Evolutionary conservation across 306 rosid genomes (phyloP).

Genomic region (Lagenaria siceraria): DNA sequence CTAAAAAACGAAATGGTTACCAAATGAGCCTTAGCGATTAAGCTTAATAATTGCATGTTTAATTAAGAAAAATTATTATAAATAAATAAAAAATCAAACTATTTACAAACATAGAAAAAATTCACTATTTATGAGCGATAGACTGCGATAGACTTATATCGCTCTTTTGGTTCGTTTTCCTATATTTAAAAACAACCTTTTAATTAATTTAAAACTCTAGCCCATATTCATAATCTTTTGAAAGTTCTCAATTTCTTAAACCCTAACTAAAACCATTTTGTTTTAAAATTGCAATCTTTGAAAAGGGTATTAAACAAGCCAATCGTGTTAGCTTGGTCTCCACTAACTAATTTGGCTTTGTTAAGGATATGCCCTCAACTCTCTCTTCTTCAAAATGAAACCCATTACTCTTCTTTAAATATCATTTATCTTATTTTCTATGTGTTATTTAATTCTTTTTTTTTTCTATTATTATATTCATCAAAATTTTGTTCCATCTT

Average conservation of each 20-base stretch:
- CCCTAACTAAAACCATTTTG: background rate
- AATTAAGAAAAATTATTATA: too few relatives aligned
- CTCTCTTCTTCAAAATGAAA: background rate
- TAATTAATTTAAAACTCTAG: too few relatives aligned
- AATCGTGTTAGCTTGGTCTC: slow-evolving; percentile 3
- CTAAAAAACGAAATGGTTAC: too few relatives aligned
- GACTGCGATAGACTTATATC: too few relatives aligned
- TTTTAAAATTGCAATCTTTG: background rate
- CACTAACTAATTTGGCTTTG: background rate
- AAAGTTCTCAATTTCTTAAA: background rate
- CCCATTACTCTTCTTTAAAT: slow-evolving; percentile 1
- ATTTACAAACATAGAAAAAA: too few relatives aligned
- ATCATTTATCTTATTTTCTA: background rate
- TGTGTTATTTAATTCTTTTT: background rate
- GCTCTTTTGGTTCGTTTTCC: too few relatives aligned
- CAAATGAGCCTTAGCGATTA: too few relatives aligned
- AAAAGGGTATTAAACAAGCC: background rate
- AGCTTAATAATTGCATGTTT: too few relatives aligned
- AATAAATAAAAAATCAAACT: too few relatives aligned
- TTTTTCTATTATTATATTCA: background rate
- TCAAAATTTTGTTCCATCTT: background rate
- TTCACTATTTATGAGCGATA: too few relatives aligned
- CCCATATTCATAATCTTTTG: background rate
- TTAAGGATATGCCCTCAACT: background rate
- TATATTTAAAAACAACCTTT: too few relatives aligned